Base-by-base conservation (phyloP, 2,329 filamentous ascomycete genomes). In the Ilyonectria robusta region DNA sequence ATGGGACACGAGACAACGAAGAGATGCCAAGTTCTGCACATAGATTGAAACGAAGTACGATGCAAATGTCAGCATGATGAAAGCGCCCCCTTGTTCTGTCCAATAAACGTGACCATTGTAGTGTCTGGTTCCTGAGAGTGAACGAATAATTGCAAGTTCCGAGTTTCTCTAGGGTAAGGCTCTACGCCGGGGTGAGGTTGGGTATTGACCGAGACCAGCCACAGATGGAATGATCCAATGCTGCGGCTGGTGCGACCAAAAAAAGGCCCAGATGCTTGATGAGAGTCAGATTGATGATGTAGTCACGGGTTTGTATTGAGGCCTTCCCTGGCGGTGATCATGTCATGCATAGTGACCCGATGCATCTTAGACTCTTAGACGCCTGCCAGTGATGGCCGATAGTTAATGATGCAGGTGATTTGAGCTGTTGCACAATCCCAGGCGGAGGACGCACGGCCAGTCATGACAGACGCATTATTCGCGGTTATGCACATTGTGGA, bases 1-100 rank as follows among this genome's bases (percentile, higher is more conserved):
- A 62, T 62, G 59, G 58, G 55, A 57, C 19, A 51, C 17, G 44
- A 56, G 56, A 56, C 33, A 51, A 51, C 50, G 50, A 60, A 44
- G 23, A 44, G n/a, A 57, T 19, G 62, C 44, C 50, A 23, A 50
- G 4, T 13, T 29, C 42, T 59, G 26, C 29, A 31, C 40, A 31
- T 46, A 35, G n/a, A 19, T 42, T 56, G 53, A 44, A 29, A 29
- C 21, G 44, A 23, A 3, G 17, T 21, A 46, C 4, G n/a, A 53
- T 35, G n/a, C 6, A 53, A 53, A 42, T n/a, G 29, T 15, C 10
- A 15, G 33, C 33, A 21, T 50, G 47, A 31, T n/a, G 23, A n/a
- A 29, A 31, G n/a, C 15, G 21, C 1, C 23, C 31, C 21, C 15
- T 10, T 33, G 40, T 42, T 42, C 13, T 21, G 11, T 5, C 31